Percentiles rank a stretch among this genome's conserved stretches.
Evolutionary conservation across 1,284 basidiomycete genomes (phyloP).

Genomic region (Exsudoporus floridanus): DNA sequence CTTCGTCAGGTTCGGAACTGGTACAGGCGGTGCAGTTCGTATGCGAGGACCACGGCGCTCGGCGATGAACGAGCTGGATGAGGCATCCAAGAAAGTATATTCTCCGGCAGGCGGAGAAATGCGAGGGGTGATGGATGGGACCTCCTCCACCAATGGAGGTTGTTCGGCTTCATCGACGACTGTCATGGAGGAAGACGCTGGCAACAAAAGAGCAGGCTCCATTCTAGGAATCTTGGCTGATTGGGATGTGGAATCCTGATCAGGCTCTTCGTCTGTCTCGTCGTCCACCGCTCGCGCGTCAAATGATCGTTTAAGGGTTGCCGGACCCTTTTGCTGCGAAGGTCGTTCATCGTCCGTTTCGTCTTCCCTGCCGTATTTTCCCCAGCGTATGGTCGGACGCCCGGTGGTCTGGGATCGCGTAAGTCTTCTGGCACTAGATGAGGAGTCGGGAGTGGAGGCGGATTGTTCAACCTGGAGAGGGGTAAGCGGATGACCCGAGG

Average conservation of each 20-base stretch:
- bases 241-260: conserved; percentile 18
- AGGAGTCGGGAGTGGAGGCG: conserved; percentile 28
- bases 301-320: conserved; percentile 34
- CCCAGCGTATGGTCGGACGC: conserved; percentile 36
- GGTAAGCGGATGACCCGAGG: conserved; percentile 25
- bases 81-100: conserved; percentile 37
- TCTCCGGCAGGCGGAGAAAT: conserved; percentile 33
- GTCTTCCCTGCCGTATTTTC: conserved; percentile 35
- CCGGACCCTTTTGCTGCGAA: conserved; percentile 15
- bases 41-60: conserved; percentile 37
- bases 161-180: conserved; percentile 28
- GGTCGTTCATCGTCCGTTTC: conserved; percentile 28
- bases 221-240: conserved; percentile 32
- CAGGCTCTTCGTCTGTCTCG: conserved; percentile 34
- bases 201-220: conserved; percentile 26
- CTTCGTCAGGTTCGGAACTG: conserved; percentile 71
- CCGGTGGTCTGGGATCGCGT: conserved; percentile 37
- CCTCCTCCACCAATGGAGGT: conserved; percentile 13
- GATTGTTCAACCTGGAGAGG: conserved; percentile 25
- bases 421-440: conserved; percentile 26
- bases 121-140: conserved; percentile 8
- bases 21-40: conserved; percentile 50
- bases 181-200: conserved; percentile 32
- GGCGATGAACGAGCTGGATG: conserved; percentile 36
- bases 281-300: conserved; percentile 37